Evolutionary conservation across 352 stramenopile genomes (phyloP), one percentile per base, ranked within the genome.

Genomic region (Thalassiosira livingstoniorum): DNA sequence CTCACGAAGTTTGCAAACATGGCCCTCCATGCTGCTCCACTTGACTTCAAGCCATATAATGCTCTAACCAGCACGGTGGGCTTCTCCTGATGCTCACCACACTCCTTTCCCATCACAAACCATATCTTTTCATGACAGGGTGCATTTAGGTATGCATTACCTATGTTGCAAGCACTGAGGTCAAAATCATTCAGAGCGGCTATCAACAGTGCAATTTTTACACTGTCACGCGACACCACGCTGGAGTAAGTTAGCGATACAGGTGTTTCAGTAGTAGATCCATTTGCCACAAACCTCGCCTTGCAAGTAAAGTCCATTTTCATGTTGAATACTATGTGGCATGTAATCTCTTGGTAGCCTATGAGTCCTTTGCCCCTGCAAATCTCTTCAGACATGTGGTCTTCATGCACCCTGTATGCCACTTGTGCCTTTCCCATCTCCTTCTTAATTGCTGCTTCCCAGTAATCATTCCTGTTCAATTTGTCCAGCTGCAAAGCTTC

Each of bases 251-350:
- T 89, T 0, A 76, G 39, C 0, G 35, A 45, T 15, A 45, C 18
- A 1, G 78, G 68, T 25, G 55, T 27, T 32, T 80, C 72, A 1
- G 74, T 83, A 32, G 54, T 78, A 39, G 86, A 57, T 58, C 81
- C 80, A 2, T 43, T 69, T 7, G 73, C 78, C 0, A 89, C 75
- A 18, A 87, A 75, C 15, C 84, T 60, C 21, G 87, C 83, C 62
- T 90, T 91, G 0, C 82, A 15, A 1, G 57, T 73, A 11, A 90
- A 85, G 35, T 78, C 72, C 23, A 90, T 61, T 45, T 92, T 92
- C 0, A 92, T 25, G 60, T 90, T 72, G 43, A 90, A 91, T 1
- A 92, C 51, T 25, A 86, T 78, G 35, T 90, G 85, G 51, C 62
- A 76, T 39, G 39, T 66, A 15, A 88, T 83, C 0, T 74, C 18